Percentiles rank a stretch among this genome's conserved stretches.
Conservation (phyloP, 495 filamentous ascomycete genomes). For the Staphylotrichum tortipilum region DNA sequence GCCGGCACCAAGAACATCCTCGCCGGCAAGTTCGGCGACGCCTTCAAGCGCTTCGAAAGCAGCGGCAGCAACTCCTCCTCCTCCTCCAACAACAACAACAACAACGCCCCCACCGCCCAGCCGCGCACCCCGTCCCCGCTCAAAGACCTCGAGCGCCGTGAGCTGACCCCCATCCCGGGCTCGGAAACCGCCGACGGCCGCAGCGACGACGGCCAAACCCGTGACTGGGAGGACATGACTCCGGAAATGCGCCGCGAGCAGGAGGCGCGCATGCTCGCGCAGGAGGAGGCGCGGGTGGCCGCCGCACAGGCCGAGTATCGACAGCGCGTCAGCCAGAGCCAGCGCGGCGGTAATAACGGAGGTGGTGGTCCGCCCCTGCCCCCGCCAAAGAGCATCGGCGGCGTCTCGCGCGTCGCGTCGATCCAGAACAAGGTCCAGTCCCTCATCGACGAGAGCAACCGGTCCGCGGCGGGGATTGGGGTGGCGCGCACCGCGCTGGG, state of each 20-base stretch:
- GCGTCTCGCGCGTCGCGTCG: constrained; percentile 58
- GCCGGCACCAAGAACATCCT: constrained; percentile 80
- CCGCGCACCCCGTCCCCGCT: constrained; percentile 48
- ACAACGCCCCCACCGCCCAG: no score
- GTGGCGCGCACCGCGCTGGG: constrained; percentile 71
- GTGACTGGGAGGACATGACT: constrained; percentile 61
- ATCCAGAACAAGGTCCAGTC: constrained; percentile 88
- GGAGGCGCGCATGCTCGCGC: constrained; percentile 71
- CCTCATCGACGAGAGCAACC: constrained; percentile 70
- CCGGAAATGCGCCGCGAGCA: constrained; percentile 88
- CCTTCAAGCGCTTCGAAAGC: constrained; percentile 82
- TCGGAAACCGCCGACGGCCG: constrained; percentile 66
- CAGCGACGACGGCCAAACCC: constrained; percentile 55
- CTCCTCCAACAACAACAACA: no score
- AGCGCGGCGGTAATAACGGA: constrained; percentile 45
- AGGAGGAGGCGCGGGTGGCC: constrained; percentile 89
- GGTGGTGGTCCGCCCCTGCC: constrained; percentile 25
- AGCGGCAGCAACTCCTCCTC: no score
- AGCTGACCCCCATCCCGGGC: constrained; percentile 63
- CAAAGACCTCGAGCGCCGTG: constrained; percentile 42
- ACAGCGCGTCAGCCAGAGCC: constrained; percentile 63
- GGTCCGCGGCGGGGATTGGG: constrained; percentile 41
- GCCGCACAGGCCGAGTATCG: constrained; percentile 88
- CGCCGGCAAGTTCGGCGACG: constrained; percentile 86
- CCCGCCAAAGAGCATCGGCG: constrained; percentile 44